A percentile compares a stretch with the other conserved stretches of the same genome.
Conservation (phyloP, 352 stramenopile species). For the Lagenidium sp. region DNA sequence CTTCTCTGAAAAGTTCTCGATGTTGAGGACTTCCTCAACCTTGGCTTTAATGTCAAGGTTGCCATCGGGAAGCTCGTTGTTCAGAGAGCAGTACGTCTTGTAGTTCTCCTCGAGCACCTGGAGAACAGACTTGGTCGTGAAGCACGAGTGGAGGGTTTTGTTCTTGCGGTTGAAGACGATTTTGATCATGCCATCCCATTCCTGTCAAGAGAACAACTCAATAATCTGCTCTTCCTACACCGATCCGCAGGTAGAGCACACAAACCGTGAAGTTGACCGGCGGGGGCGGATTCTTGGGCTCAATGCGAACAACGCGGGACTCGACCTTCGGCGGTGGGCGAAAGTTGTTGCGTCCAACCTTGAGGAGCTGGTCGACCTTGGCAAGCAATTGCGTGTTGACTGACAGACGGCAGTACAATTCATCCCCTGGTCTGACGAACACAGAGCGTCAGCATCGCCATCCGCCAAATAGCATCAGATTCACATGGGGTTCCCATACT, state of each 20-base stretch:
- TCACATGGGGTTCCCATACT: conserved; percentile 24
- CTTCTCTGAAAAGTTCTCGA: conserved; percentile 82
- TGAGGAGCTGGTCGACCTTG: conserved; percentile 98
- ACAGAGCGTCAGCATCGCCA: background rate
- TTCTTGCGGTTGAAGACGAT: conserved; percentile 99
- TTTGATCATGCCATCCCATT: conserved; percentile 99
- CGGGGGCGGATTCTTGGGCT: conserved; percentile 97
- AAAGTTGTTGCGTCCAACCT: conserved; percentile 99
- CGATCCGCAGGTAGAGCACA: background rate
- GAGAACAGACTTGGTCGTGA: conserved; percentile 96
- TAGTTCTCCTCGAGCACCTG: conserved; percentile 96
- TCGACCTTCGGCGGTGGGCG: conserved; percentile 96
- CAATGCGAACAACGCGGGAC: conserved; percentile 95
- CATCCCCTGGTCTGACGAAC: conserved; percentile 84
- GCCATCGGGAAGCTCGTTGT: conserved; percentile 73
- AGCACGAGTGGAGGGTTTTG: conserved; percentile 96
- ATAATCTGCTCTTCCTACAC: too few relatives aligned
- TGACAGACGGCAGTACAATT: conserved; percentile 97
- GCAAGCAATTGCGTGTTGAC: conserved; percentile 99
- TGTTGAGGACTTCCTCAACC: conserved; percentile 90
- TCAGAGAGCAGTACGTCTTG: conserved; percentile 92
- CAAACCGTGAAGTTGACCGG: conserved; percentile 95
- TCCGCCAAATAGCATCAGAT: background rate
- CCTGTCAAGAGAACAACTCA: conserved; percentile 20
- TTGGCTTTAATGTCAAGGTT: conserved; percentile 89